Conservation (phyloP, 2,329 filamentous ascomycete genomes). For the Aspergillus pseudoglaucus region DNA sequence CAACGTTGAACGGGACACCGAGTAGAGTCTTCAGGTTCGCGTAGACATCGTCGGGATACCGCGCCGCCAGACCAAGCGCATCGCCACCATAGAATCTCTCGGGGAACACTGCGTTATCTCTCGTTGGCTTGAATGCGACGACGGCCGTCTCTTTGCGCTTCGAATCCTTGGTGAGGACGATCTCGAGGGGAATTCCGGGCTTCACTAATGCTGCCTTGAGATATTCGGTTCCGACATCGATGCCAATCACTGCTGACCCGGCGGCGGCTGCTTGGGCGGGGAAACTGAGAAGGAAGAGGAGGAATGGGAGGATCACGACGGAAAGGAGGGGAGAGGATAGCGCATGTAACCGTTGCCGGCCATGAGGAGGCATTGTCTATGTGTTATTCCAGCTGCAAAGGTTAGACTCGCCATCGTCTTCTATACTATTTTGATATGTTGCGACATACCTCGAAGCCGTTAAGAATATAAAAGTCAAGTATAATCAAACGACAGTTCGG, state of each 20-base stretch:
- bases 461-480: background rate
- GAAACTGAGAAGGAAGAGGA: constrained; percentile 49
- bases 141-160: constrained; percentile 90
- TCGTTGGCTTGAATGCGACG: constrained; percentile 86
- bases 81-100: constrained; percentile 90
- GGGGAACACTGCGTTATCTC: constrained; percentile 63
- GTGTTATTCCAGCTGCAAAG: constrained; percentile 14
- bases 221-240: constrained; percentile 94
- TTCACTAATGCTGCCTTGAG: constrained; percentile 95
- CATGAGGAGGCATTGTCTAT: constrained; percentile 27
- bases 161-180: constrained; percentile 95
- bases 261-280: constrained; percentile 53
- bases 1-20: constrained; percentile 54
- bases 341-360: constrained; percentile 20
- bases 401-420: constrained; percentile 2
- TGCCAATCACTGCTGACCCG: constrained; percentile 73
- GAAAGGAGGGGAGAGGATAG: constrained; percentile 31
- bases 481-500: constrained; percentile 7
- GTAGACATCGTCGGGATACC: constrained; percentile 91
- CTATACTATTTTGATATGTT: background rate
- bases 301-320: constrained; percentile 43
- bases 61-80: constrained; percentile 75
- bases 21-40: constrained; percentile 86
- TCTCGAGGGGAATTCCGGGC: constrained; percentile 93
- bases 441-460: constrained; percentile 1